Evolutionary conservation across 805 yeast genomes (phyloP).

Genomic region (Candida qinlingensis): DNA sequence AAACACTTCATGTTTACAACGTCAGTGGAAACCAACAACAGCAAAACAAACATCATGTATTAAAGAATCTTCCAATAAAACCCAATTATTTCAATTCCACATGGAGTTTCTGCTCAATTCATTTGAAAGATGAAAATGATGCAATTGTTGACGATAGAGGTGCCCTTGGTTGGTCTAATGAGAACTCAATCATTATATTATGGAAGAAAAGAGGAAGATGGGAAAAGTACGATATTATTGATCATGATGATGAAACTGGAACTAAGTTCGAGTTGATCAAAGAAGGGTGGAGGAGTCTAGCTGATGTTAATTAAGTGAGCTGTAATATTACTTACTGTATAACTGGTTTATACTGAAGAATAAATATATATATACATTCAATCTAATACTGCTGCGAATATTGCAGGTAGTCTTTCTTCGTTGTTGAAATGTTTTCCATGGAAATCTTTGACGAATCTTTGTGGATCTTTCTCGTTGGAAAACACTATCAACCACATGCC

Average conservation of each 20-base stretch:
- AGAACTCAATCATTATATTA: constrained; percentile 64
- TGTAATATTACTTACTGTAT: neutral
- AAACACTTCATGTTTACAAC: constrained; percentile 82
- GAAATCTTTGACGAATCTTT: constrained; percentile 44
- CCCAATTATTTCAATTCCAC: constrained; percentile 76
- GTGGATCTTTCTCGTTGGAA: constrained; percentile 39
- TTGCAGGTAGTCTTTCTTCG: constrained; percentile 23
- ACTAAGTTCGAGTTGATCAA: constrained; percentile 53
- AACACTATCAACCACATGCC: constrained; percentile 38
- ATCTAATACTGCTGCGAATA: constrained; percentile 26
- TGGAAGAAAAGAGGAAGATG: constrained; percentile 74
- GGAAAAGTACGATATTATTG: constrained; percentile 79
- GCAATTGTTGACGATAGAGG: constrained; percentile 34
- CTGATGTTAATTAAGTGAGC: constrained; percentile 3
- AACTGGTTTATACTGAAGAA: neutral
- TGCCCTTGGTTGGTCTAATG: constrained; percentile 64
- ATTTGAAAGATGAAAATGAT: constrained; percentile 33
- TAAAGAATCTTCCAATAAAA: constrained; percentile 59
- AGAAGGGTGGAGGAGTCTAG: constrained; percentile 65
- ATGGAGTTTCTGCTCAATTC: constrained; percentile 82
- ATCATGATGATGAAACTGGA: constrained; percentile 29
- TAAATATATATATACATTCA: neutral
- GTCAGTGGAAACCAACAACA: constrained; percentile 30
- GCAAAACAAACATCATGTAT: constrained; percentile 56
- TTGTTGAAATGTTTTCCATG: constrained; percentile 40